Evolutionary conservation across 495 filamentous ascomycete genomes (phyloP).

Genomic region (Xanthoparmelia taractica): DNA sequence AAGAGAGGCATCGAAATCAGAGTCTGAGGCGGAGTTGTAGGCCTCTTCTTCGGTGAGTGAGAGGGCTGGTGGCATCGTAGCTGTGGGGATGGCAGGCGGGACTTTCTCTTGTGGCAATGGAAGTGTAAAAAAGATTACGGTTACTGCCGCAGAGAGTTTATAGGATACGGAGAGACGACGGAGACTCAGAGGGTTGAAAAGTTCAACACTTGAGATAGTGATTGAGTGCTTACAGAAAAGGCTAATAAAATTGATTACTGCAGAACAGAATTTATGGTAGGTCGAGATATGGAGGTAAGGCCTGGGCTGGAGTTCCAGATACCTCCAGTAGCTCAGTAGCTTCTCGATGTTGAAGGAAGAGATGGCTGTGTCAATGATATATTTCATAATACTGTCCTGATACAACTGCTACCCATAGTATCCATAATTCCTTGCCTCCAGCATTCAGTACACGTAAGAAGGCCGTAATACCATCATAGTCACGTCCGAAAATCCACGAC

Average conservation of each 20-base stretch:
- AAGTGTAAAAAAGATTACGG: neutral
- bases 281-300: neutral
- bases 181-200: too few species aligned
- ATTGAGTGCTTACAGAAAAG: too few species aligned
- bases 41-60: conserved; percentile 18
- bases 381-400: neutral
- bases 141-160: too few species aligned
- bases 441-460: neutral
- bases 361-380: too few species aligned
- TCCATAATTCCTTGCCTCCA: too few species aligned
- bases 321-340: neutral
- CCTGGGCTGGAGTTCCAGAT: neutral
- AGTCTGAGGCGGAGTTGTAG: conserved; percentile 25
- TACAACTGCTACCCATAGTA: neutral
- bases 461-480: neutral
- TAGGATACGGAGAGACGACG: too few species aligned
- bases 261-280: neutral
- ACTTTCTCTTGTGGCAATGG: neutral
- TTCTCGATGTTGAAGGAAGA: neutral
- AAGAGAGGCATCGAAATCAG: conserved; percentile 25
- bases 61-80: conserved; percentile 17
- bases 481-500: neutral
- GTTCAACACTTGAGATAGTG: too few species aligned
- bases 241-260: neutral
- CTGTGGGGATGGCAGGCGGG: neutral